These are phyloP conservation scores for Oleoguttula mirabilis DNA, from an alignment of 495 filamentous ascomycete species.

Conservation along the genomic window DNA sequence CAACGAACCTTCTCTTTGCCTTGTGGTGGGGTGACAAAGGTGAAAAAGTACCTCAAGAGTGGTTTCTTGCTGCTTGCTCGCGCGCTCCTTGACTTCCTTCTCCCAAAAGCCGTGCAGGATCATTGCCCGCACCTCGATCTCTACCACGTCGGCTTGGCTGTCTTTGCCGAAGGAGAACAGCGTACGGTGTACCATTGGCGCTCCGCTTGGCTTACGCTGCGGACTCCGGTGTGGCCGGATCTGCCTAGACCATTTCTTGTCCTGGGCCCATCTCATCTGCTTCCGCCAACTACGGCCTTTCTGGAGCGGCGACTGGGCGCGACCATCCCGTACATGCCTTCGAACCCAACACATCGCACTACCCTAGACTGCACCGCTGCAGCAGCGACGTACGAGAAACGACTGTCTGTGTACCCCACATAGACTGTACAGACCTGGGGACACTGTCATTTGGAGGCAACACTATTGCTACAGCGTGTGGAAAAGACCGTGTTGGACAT, in stretches of 20 bases:
- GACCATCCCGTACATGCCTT: slow-evolving; percentile 25
- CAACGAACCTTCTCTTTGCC: no score
- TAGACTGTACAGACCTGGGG: background rate
- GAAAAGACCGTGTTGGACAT: no score
- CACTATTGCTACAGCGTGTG: background rate
- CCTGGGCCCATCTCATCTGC: background rate
- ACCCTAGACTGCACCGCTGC: slow-evolving; percentile 9
- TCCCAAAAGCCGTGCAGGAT: no score
- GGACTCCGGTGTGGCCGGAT: no score
- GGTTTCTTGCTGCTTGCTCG: no score
- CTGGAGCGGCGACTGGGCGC: slow-evolving; percentile 45
- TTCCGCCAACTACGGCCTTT: slow-evolving; percentile 12
- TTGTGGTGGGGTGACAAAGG: no score
- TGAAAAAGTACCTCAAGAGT: no score
- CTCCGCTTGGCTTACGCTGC: background rate
- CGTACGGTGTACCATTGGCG: no score
- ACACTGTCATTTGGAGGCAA: background rate
- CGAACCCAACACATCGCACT: background rate
- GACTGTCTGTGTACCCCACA: slow-evolving; percentile 4
- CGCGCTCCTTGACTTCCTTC: no score
- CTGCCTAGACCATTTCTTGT: background rate
- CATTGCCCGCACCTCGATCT: no score
- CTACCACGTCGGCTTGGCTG: no score
- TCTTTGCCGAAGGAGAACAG: background rate
- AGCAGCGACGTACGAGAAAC: slow-evolving; percentile 13